These are phyloP conservation scores for Discostella pseudostelligera DNA, from an alignment of 108 stramenopile genomes.

Conservation along the genomic window DNA sequence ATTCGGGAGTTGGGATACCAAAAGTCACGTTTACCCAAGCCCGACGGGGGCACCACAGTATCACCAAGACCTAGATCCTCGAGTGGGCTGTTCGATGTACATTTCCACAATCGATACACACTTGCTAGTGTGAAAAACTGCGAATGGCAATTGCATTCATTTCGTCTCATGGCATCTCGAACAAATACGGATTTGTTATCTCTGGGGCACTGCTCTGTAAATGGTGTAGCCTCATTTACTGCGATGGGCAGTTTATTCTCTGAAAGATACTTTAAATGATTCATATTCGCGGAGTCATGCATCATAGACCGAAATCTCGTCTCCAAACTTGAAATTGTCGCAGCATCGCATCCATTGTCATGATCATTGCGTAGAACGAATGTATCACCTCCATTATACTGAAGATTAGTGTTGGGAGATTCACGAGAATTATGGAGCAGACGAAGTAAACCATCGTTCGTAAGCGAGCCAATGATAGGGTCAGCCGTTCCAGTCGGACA, in stretches of 20 bases:
- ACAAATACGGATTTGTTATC: constrained; percentile 80
- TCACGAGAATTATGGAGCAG: constrained; percentile 19
- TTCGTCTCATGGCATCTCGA: constrained; percentile 50
- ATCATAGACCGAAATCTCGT: constrained; percentile 12
- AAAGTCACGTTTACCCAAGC: constrained; percentile 57
- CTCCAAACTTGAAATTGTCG: constrained; percentile 37
- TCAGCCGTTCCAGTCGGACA: constrained; percentile 82
- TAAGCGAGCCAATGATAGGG: constrained; percentile 52
- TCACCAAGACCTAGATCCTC: constrained; percentile 61
- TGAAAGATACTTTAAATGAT: constrained; percentile 29
- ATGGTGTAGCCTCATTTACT: constrained; percentile 17
- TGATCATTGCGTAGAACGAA: constrained; percentile 50
- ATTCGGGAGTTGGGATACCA: constrained; percentile 57
- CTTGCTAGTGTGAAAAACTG: constrained; percentile 56
- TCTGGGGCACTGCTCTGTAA: constrained; percentile 52
- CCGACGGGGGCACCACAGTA: constrained; percentile 11
- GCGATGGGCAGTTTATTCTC: constrained; percentile 9
- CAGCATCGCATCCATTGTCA: constrained; percentile 55
- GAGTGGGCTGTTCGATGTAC: constrained; percentile 44
- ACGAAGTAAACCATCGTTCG: constrained; percentile 71
- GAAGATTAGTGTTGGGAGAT: constrained; percentile 51
- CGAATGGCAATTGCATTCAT: constrained; percentile 73
- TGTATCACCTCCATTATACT: constrained; percentile 56
- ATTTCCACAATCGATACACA: constrained; percentile 80
- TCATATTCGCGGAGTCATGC: constrained; percentile 15